Evolutionary conservation across 495 filamentous ascomycete genomes (phyloP).

Genomic region (Rhizodiscina lignyota): DNA sequence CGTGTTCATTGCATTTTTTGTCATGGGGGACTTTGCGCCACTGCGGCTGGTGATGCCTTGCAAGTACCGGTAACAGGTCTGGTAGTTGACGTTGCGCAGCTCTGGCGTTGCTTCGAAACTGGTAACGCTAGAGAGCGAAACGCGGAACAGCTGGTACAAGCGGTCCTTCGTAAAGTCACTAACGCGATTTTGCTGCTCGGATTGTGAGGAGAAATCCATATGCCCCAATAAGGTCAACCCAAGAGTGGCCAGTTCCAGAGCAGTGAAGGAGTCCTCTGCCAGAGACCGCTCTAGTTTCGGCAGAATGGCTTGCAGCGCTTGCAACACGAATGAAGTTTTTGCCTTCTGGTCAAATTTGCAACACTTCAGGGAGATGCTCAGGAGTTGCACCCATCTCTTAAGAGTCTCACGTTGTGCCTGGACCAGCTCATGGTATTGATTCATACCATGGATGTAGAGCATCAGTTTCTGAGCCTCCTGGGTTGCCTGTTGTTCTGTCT

Average conservation of each 20-base stretch:
- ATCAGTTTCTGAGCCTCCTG: slow-evolving; percentile 40
- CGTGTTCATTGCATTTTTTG: slow-evolving; percentile 50
- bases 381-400: slow-evolving; percentile 63
- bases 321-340: slow-evolving; percentile 60
- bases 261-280: slow-evolving; percentile 39
- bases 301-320: slow-evolving; percentile 67
- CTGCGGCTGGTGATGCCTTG: slow-evolving; percentile 45
- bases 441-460: slow-evolving; percentile 40
- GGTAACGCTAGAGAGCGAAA: slow-evolving; percentile 57
- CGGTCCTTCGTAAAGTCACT: slow-evolving; percentile 73
- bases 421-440: slow-evolving; percentile 42
- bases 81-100: slow-evolving; percentile 71
- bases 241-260: slow-evolving; percentile 57
- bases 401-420: slow-evolving; percentile 46
- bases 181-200: slow-evolving; percentile 18
- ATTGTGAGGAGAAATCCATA: slow-evolving; percentile 3
- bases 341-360: slow-evolving; percentile 53
- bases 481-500: slow-evolving; percentile 38
- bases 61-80: slow-evolving; percentile 72
- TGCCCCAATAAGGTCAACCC: slow-evolving; percentile 8
- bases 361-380: slow-evolving; percentile 60
- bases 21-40: slow-evolving; percentile 24
- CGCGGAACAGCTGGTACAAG: slow-evolving; percentile 77
- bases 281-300: slow-evolving; percentile 67
- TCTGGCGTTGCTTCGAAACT: slow-evolving; percentile 49